Percentiles rank a stretch among this genome's conserved stretches.
These are phyloP conservation scores for Arachis hypogaea DNA, from an alignment of 306 rosid genomes.

Conservation along the genomic window DNA sequence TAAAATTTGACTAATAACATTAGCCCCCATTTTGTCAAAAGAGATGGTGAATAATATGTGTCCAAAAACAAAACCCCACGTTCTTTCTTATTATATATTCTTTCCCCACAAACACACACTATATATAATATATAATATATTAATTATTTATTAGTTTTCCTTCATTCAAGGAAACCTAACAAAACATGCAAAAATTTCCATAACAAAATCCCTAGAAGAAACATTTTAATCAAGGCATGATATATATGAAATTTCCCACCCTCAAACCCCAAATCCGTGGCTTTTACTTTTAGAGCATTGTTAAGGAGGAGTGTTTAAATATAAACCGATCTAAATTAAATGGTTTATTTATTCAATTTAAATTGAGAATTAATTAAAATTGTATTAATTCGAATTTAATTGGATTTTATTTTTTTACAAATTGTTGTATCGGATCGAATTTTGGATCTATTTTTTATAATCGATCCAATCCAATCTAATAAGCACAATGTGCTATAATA, in stretches of 20 bases:
- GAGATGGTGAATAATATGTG: slow-evolving; percentile 21
- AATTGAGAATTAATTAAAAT: too few species aligned
- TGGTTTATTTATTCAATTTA: too few species aligned
- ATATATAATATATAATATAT: not conserved
- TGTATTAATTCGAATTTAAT: too few species aligned
- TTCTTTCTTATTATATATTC: slow-evolving; percentile 27
- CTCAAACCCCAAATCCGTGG: slow-evolving; percentile 24
- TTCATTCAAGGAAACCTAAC: slow-evolving; percentile 54
- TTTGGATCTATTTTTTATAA: too few species aligned
- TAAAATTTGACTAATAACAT: slow-evolving; percentile 44
- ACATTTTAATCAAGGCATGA: slow-evolving; percentile 53
- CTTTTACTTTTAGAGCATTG: slow-evolving; percentile 20
- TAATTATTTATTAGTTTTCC: slow-evolving; percentile 16
- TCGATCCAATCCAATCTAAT: too few species aligned
- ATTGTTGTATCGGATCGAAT: too few species aligned
- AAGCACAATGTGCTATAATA: too few species aligned
- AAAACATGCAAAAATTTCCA: slow-evolving; percentile 9
- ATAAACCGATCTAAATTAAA: too few species aligned
- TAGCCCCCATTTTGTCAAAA: slow-evolving; percentile 51
- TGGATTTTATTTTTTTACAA: too few species aligned
- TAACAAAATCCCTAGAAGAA: slow-evolving; percentile 34
- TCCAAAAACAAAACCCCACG: slow-evolving; percentile 29
- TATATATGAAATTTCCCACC: slow-evolving; percentile 21
- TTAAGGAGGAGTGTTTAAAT: not conserved
- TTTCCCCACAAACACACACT: slow-evolving; percentile 19